Evolutionary conservation across 225 moss, liverwort and hornwort species (phyloP).

Genomic region (Marchantia polymorpha): DNA sequence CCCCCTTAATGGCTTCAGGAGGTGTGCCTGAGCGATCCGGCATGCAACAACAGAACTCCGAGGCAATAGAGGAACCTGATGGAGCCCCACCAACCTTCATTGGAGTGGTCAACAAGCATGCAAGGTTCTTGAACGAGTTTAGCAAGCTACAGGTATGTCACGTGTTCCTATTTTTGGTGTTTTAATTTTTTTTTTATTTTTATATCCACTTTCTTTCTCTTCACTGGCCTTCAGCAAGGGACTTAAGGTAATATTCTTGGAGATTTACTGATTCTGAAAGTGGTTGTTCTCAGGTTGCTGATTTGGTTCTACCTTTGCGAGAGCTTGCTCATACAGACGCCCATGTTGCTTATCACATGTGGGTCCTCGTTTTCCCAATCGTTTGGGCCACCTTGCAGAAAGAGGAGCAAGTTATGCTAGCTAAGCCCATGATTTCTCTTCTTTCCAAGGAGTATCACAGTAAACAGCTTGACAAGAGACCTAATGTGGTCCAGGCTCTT

Average conservation of each 20-base stretch:
- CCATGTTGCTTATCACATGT: conserved; percentile 99
- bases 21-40: conserved; percentile 95
- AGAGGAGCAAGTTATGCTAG: conserved; percentile 99
- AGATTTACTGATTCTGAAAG: conserved; percentile 16
- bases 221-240: neutral
- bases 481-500: conserved; percentile 97
- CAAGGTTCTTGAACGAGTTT: conserved; percentile 92
- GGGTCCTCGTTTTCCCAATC: conserved; percentile 98
- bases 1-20: conserved; percentile 98
- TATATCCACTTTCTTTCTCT: too few relatives aligned
- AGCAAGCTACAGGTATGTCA: conserved; percentile 89
- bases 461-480: conserved; percentile 94
- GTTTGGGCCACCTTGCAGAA: conserved; percentile 99
- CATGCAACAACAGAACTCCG: conserved; percentile 82
- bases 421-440: conserved; percentile 97
- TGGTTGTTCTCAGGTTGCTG: conserved; percentile 70
- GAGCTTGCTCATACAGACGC: conserved; percentile 98
- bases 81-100: conserved; percentile 94
- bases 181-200: neutral
- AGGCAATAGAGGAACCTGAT: conserved; percentile 87
- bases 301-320: conserved; percentile 86
- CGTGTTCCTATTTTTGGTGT: neutral
- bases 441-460: conserved; percentile 94
- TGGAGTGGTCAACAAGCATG: conserved; percentile 94
- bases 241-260: neutral